Conservation (phyloP, 2,329 filamentous ascomycete genomes). For the Pseudogymnoascus sp. region DNA sequence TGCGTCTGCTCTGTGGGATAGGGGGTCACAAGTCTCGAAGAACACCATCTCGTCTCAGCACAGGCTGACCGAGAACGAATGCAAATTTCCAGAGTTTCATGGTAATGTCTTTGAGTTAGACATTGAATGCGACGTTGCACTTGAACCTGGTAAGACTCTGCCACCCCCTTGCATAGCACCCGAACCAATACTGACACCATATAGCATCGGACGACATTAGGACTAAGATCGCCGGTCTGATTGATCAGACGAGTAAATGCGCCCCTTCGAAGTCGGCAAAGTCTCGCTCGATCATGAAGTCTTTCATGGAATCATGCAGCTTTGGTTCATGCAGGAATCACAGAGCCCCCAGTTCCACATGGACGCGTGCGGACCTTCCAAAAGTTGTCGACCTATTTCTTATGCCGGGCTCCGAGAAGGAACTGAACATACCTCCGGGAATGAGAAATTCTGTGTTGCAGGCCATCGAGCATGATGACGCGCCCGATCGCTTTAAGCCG, state of each 20-base stretch:
- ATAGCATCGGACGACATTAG: neutral
- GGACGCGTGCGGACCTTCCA: slow-evolving; percentile 29
- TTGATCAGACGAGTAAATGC: neutral
- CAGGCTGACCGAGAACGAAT: neutral
- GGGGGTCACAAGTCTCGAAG: neutral
- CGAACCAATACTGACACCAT: neutral
- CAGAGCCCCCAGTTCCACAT: neutral
- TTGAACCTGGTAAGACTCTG: neutral
- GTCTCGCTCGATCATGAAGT: neutral
- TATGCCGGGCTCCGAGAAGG: slow-evolving; percentile 36
- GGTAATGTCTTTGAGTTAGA: neutral
- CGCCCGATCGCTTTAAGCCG: slow-evolving; percentile 32
- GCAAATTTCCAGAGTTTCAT: neutral
- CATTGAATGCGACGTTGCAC: neutral
- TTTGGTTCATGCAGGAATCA: neutral
- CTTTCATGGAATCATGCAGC: neutral
- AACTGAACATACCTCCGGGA: slow-evolving; percentile 40
- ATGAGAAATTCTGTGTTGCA: slow-evolving; percentile 35
- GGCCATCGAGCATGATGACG: slow-evolving; percentile 32
- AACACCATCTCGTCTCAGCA: neutral
- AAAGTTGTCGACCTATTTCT: slow-evolving; percentile 38
- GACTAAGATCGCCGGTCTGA: neutral
- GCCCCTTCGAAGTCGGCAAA: neutral
- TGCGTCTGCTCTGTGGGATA: neutral
- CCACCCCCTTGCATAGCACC: neutral